These are phyloP conservation scores for Verticillium nubilum DNA, from an alignment of 2,329 filamentous ascomycete genomes.

Conservation along the genomic window DNA sequence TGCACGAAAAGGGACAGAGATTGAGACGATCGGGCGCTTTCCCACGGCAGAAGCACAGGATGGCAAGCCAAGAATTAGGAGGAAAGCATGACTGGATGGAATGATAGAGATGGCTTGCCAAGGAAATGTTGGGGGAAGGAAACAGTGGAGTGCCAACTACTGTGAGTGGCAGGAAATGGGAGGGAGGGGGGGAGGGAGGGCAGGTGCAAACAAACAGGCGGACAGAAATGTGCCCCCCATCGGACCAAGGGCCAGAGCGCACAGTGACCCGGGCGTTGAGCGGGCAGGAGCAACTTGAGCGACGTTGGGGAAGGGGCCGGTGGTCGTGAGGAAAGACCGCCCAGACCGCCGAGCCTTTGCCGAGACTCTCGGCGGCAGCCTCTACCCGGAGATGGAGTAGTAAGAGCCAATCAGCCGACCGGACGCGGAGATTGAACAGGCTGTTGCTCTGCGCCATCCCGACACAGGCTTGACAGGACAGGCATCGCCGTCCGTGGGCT, in stretches of 20 bases:
- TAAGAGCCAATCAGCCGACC: neutral
- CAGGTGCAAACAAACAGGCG: neutral
- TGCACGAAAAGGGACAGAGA: neutral
- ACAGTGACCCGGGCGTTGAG: neutral
- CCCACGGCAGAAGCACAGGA: neutral
- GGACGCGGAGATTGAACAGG: constrained; percentile 1
- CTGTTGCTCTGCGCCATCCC: neutral
- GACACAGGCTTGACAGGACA: neutral
- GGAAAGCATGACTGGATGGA: neutral
- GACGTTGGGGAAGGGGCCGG: neutral
- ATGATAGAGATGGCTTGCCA: neutral
- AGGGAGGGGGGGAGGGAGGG: neutral
- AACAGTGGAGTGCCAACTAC: neutral
- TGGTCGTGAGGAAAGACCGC: neutral
- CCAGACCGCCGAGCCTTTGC: constrained; percentile 2
- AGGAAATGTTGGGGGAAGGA: neutral
- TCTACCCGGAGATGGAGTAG: neutral
- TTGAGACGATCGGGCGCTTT: neutral
- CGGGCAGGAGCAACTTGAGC: neutral
- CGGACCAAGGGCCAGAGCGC: too few species aligned
- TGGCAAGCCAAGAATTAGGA: neutral
- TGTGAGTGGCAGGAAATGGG: neutral
- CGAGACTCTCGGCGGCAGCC: constrained; percentile 2
- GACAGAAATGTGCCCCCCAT: neutral
- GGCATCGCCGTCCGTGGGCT: neutral